Evolutionary conservation across 2,329 filamentous ascomycete species (phyloP).

Genomic region (Phialophora tarda): DNA sequence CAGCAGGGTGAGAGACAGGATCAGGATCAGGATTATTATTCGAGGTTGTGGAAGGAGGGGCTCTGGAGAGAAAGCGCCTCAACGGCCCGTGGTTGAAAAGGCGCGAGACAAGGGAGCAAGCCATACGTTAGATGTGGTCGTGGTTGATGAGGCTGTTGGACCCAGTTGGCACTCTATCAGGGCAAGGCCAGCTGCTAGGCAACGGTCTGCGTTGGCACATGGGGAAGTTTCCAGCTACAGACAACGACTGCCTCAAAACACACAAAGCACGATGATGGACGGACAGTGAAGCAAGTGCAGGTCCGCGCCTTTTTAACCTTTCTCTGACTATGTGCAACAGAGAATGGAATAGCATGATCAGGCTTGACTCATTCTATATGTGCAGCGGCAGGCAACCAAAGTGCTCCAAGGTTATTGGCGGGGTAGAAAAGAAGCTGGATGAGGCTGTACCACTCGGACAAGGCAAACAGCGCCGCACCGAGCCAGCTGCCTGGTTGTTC

Average conservation of each 20-base stretch:
- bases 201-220: neutral
- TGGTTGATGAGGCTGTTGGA: neutral
- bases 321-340: neutral
- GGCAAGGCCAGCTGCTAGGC: conserved; percentile 13
- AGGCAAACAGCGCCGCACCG: conserved; percentile 2
- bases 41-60: conserved; percentile 2
- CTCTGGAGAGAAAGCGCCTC: conserved; percentile 2
- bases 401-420: conserved; percentile 1
- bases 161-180: conserved; percentile 2
- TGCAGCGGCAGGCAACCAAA: conserved; percentile 8
- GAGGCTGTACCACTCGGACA: conserved; percentile 10
- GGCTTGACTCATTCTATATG: conserved; percentile 13
- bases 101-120: conserved; percentile 16
- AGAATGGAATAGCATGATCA: neutral
- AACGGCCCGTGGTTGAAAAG: conserved; percentile 17
- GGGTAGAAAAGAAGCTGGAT: neutral
- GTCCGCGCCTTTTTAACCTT: neutral
- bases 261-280: neutral
- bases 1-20: neutral
- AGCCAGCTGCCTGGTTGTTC: conserved; percentile 13
- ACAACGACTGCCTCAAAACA: neutral
- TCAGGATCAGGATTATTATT: neutral
- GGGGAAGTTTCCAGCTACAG: neutral
- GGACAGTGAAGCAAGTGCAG: neutral
- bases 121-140: neutral